A percentile compares a stretch with the other conserved stretches of the same genome.
Conservation (phyloP, 768 basidiomycete species). For the Leccinum ochraceum region DNA sequence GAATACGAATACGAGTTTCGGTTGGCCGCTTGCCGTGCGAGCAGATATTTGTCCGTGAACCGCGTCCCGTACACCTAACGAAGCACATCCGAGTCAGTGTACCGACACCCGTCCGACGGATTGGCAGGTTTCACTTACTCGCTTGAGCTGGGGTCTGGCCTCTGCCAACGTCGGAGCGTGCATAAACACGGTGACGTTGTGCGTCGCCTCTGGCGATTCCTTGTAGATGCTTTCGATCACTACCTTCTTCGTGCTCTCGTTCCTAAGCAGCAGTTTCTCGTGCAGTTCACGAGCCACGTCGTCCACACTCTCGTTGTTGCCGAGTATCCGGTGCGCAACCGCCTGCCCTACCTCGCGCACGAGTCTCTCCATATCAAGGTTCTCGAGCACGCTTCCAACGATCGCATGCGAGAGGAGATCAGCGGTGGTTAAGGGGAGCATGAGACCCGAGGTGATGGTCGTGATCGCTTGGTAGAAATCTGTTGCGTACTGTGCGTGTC, state of each 20-base stretch:
- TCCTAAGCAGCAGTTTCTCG: constrained; percentile 84
- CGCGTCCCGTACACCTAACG: constrained; percentile 87
- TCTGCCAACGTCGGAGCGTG: constrained; percentile 68
- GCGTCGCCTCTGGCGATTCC: constrained; percentile 82
- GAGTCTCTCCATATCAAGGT: constrained; percentile 96
- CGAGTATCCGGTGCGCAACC: constrained; percentile 88
- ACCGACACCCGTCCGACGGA: not conserved
- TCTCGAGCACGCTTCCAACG: constrained; percentile 94
- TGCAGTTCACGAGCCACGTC: constrained; percentile 95
- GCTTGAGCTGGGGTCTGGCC: constrained; percentile 76
- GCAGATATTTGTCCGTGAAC: constrained; percentile 95
- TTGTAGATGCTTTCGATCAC: constrained; percentile 96
- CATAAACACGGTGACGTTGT: constrained; percentile 88
- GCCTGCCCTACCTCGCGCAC: constrained; percentile 94
- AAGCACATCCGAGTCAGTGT: constrained; percentile 2
- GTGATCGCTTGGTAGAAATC: constrained; percentile 96
- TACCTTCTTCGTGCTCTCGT: constrained; percentile 96
- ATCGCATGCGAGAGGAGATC: constrained; percentile 94
- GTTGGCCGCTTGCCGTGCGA: constrained; percentile 60
- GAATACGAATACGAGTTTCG: constrained; percentile 57
- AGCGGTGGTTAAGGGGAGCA: constrained; percentile 95
- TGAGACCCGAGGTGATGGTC: constrained; percentile 89
- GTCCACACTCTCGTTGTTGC: constrained; percentile 94
- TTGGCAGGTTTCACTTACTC: constrained; percentile 47
- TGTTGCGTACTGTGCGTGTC: constrained; percentile 68